A percentile compares a stretch with the other conserved stretches of the same genome.
phyloP scores from a whole-genome alignment of 805 yeast genomes.

The Myxozyma udenii region DNA sequence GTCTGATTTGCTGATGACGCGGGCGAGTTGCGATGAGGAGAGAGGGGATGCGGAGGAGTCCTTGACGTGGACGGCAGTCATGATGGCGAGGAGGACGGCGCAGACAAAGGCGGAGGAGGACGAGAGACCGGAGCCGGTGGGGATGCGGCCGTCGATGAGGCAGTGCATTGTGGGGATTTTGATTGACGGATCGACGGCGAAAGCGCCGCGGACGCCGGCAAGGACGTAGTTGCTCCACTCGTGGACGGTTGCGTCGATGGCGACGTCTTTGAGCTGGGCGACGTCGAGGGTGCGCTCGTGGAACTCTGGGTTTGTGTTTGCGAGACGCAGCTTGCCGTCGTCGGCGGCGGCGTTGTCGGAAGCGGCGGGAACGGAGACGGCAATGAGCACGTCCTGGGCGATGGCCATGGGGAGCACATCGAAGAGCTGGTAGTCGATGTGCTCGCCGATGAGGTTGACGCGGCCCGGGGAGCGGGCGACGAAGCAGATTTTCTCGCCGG shows the following conservation, averaged over 20 bases:
- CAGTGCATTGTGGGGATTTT: conserved; percentile 45
- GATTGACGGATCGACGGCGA: conserved; percentile 40
- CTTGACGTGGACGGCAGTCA: conserved; percentile 50
- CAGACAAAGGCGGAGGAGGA: conserved; percentile 73
- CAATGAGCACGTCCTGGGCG: conserved; percentile 59
- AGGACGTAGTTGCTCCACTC: conserved; percentile 70
- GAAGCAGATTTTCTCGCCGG: conserved; percentile 42
- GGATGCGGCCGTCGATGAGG: conserved; percentile 61
- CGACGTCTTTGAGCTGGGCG: conserved; percentile 33
- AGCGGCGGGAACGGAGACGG: conserved; percentile 38
- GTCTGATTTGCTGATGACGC: conserved; percentile 48
- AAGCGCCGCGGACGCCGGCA: conserved; percentile 62
- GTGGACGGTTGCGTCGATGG: conserved; percentile 50
- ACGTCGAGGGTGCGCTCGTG: conserved; percentile 15
- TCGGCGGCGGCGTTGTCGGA: neutral
- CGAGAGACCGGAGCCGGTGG: conserved; percentile 68
- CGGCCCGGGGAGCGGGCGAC: conserved; percentile 70
- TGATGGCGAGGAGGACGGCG: conserved; percentile 56
- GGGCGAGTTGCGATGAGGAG: neutral
- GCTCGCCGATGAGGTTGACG: conserved; percentile 73
- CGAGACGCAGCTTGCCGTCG: conserved; percentile 37
- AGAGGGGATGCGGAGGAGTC: neutral
- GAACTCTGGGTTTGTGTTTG: conserved; percentile 39
- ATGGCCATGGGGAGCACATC: conserved; percentile 73
- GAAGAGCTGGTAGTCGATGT: conserved; percentile 65